phyloP scores from a whole-genome alignment of 176 grass and related monocot species.

The Pharus latifolius region DNA sequence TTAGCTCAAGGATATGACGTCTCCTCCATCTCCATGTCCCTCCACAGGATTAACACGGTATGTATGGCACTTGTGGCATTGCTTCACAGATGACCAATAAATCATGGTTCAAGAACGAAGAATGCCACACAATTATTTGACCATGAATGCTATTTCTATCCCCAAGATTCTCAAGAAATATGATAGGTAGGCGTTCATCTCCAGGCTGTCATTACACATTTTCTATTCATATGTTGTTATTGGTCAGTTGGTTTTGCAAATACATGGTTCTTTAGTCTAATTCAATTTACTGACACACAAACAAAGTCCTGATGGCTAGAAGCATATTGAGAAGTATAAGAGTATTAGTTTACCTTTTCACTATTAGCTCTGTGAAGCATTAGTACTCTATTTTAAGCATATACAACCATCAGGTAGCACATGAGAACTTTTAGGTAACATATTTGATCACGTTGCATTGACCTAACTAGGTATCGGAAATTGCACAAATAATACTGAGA shows the following conservation, averaged over 20 bases:
- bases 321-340: no score
- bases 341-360: no score
- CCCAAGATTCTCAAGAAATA: slow-evolving; percentile 80
- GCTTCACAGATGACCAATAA: slow-evolving; percentile 72
- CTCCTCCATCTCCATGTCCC: slow-evolving; percentile 68
- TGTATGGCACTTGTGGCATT: slow-evolving; percentile 51
- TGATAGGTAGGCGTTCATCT: slow-evolving; percentile 42
- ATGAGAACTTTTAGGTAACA: no score
- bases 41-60: slow-evolving; percentile 51
- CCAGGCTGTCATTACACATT: not conserved
- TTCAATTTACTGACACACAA: no score
- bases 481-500: no score
- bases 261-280: slow-evolving; percentile 73
- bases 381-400: no score
- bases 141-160: slow-evolving; percentile 80
- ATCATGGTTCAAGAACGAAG: slow-evolving; percentile 72
- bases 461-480: no score
- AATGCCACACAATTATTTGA: slow-evolving; percentile 59
- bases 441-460: no score
- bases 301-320: no score
- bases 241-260: slow-evolving; percentile 31
- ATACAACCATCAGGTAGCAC: no score
- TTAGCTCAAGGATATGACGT: slow-evolving; percentile 57
- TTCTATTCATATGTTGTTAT: not conserved
- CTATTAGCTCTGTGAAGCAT: no score